Evolutionary conservation across 1,284 basidiomycete species (phyloP).

Genomic region (Pseudomicrostroma phylloplanum): DNA sequence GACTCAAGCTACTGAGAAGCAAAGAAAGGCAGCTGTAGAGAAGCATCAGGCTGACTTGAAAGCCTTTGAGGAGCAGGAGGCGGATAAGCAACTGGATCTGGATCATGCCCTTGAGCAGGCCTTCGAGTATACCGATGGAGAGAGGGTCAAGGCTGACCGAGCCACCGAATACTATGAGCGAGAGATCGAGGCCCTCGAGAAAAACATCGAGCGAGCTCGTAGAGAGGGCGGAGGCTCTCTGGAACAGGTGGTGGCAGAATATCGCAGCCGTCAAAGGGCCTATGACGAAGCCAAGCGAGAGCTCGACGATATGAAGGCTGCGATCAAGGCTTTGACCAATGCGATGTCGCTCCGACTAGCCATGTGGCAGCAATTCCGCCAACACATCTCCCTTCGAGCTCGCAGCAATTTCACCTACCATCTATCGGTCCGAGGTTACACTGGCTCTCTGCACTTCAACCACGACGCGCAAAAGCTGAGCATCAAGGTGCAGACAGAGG

Average conservation of each 20-base stretch:
- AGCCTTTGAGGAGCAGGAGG: constrained; percentile 54
- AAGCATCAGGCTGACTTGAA: constrained; percentile 8
- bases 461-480: constrained; percentile 65
- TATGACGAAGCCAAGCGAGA: constrained; percentile 18
- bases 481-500: constrained; percentile 59
- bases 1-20: constrained; percentile 54
- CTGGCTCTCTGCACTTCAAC: constrained; percentile 61
- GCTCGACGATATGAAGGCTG: constrained; percentile 27
- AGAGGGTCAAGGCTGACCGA: constrained; percentile 3
- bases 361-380: constrained; percentile 80
- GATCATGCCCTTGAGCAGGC: constrained; percentile 17
- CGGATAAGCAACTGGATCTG: constrained; percentile 11
- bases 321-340: constrained; percentile 40
- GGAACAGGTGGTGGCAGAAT: constrained; percentile 52
- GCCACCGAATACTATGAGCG: constrained; percentile 11
- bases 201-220: not conserved
- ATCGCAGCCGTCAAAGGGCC: not conserved
- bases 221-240: constrained; percentile 18
- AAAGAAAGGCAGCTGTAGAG: constrained; percentile 11
- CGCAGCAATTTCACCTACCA: constrained; percentile 74
- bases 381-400: constrained; percentile 76
- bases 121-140: constrained; percentile 8
- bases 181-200: not conserved
- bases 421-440: constrained; percentile 68
- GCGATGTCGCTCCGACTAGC: constrained; percentile 64